Evolutionary conservation across 345 rosid genomes (phyloP).

Genomic region (Arabis alpina): DNA sequence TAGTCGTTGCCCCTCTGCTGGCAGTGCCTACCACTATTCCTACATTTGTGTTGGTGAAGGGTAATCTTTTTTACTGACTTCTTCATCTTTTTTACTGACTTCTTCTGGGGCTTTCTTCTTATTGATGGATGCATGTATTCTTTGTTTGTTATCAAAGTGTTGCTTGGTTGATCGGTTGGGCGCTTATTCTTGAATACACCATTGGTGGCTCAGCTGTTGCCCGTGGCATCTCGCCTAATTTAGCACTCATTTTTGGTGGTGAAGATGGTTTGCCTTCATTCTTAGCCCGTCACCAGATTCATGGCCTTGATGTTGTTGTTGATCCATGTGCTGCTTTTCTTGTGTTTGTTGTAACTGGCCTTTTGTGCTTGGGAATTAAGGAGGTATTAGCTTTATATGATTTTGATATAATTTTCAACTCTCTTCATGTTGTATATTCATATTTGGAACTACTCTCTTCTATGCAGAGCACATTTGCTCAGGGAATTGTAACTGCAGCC

Average conservation of each 20-base stretch:
- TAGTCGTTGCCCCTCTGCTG: conserved; percentile 98
- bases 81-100: background rate
- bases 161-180: conserved; percentile 99
- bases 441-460: conserved; percentile 5
- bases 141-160: conserved; percentile 49
- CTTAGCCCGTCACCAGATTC: conserved; percentile 84
- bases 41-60: conserved; percentile 98
- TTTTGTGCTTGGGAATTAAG: conserved; percentile 92
- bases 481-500: conserved; percentile 73
- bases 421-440: background rate
- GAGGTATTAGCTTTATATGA: conserved; percentile 57
- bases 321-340: conserved; percentile 93
- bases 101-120: no score
- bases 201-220: conserved; percentile 97
- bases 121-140: background rate
- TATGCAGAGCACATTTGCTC: conserved; percentile 87
- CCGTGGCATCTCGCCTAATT: conserved; percentile 90
- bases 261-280: conserved; percentile 68
- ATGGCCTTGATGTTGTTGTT: conserved; percentile 77
- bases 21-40: conserved; percentile 98
- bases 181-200: conserved; percentile 86
- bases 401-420: background rate
- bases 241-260: conserved; percentile 94
- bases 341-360: conserved; percentile 81
- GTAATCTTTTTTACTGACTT: conserved; percentile 39